Conservation (phyloP, 1,284 basidiomycete genomes). For the Testicularia cyperi region DNA sequence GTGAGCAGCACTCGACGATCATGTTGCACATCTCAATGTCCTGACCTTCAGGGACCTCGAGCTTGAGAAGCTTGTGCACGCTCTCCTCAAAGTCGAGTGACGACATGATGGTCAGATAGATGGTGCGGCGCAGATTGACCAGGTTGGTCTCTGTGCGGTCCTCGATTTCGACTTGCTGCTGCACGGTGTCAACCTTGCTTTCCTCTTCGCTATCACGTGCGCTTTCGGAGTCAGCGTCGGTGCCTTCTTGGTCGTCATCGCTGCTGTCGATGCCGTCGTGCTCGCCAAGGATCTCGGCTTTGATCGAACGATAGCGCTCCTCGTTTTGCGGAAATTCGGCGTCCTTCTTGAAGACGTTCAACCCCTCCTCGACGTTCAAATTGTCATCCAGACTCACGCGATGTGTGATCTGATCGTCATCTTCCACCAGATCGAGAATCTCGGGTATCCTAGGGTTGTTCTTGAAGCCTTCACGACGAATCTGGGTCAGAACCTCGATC, state of each 20-base stretch:
- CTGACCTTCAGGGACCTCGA: constrained; percentile 85
- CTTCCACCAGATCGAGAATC: constrained; percentile 92
- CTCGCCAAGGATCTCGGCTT: constrained; percentile 83
- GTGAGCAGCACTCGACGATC: constrained; percentile 99
- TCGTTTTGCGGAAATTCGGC: constrained; percentile 86
- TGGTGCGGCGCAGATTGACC: constrained; percentile 87
- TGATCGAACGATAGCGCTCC: constrained; percentile 88
- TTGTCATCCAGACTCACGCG: constrained; percentile 88
- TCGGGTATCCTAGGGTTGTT: constrained; percentile 93
- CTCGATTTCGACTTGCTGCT: constrained; percentile 71
- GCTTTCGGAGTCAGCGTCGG: constrained; percentile 65
- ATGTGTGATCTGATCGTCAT: constrained; percentile 90
- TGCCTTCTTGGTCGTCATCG: constrained; percentile 26
- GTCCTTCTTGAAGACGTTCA: constrained; percentile 96
- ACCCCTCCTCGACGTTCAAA: constrained; percentile 85
- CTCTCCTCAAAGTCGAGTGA: constrained; percentile 84
- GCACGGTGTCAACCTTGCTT: constrained; percentile 63
- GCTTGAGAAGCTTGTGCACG: constrained; percentile 93
- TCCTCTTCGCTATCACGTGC: constrained; percentile 65
- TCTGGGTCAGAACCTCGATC: constrained; percentile 79
- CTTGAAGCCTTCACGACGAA: constrained; percentile 96
- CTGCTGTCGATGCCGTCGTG: constrained; percentile 36
- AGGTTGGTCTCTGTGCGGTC: constrained; percentile 94
- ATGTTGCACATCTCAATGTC: constrained; percentile 98
- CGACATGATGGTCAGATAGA: constrained; percentile 95